Conservation (phyloP, 1,284 basidiomycete species). For the Trichosporon sp. region DNA sequence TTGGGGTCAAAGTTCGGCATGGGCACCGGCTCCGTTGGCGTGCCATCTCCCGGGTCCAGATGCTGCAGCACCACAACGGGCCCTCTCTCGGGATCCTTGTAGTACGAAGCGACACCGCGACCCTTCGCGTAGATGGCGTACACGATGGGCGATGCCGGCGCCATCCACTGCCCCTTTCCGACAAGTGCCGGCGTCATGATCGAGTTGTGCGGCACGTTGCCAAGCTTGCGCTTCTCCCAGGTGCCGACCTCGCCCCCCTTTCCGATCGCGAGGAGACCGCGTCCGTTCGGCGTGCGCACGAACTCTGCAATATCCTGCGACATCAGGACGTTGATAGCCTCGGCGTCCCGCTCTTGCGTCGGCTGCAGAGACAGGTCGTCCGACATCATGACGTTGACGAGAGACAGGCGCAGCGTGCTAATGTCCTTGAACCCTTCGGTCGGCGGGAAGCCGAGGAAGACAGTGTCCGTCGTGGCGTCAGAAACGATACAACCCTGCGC, state of each 20-base stretch:
- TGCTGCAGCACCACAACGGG: slow-evolving; percentile 47
- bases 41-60: slow-evolving; percentile 38
- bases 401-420: slow-evolving; percentile 29
- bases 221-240: slow-evolving; percentile 49
- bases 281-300: slow-evolving; percentile 55
- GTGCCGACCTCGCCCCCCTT: slow-evolving; percentile 46
- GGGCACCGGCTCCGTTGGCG: slow-evolving; percentile 38
- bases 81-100: slow-evolving; percentile 23
- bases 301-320: slow-evolving; percentile 41
- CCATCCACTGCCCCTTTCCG: slow-evolving; percentile 50
- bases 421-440: slow-evolving; percentile 23
- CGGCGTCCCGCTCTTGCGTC: slow-evolving; percentile 24
- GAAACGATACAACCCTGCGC: slow-evolving; percentile 66
- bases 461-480: slow-evolving; percentile 60
- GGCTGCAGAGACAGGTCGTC: slow-evolving; percentile 25
- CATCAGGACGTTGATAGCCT: slow-evolving; percentile 39
- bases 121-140: slow-evolving; percentile 54
- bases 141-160: slow-evolving; percentile 26
- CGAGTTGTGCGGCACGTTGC: slow-evolving; percentile 33
- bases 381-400: slow-evolving; percentile 36
- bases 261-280: slow-evolving; percentile 48
- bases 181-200: slow-evolving; percentile 33
- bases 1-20: slow-evolving; percentile 46
- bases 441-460: slow-evolving; percentile 49
- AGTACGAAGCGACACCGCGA: slow-evolving; percentile 50